These are phyloP conservation scores for Hyphopichia pseudoburtonii DNA, from an alignment of 1,139 yeast species.

Conservation along the genomic window DNA sequence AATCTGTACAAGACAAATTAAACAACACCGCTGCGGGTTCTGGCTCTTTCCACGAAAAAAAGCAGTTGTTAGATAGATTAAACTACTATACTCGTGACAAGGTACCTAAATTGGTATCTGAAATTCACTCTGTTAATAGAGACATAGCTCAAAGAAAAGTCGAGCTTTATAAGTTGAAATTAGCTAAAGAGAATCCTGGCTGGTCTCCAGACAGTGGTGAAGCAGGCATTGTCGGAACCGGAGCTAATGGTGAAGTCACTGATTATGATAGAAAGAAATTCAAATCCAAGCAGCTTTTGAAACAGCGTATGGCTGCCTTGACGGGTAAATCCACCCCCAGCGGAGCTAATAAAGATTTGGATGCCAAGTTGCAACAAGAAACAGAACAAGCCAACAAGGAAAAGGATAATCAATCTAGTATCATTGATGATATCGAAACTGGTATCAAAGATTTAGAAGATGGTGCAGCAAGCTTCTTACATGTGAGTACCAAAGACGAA, in stretches of 20 bases:
- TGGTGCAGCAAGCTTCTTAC: slow-evolving; percentile 52
- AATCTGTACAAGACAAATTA: slow-evolving; percentile 52
- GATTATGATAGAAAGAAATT: slow-evolving; percentile 80
- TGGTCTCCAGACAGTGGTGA: slow-evolving; percentile 52
- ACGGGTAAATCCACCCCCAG: slow-evolving; percentile 63
- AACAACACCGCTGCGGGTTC: slow-evolving; percentile 24
- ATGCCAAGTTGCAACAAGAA: slow-evolving; percentile 56
- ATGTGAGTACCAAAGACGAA: slow-evolving; percentile 44
- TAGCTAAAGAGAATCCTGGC: slow-evolving; percentile 62
- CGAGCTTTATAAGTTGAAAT: slow-evolving; percentile 55
- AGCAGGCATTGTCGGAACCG: slow-evolving; percentile 67
- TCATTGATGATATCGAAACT: slow-evolving; percentile 69
- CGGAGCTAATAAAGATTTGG: slow-evolving; percentile 50
- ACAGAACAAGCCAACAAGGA: slow-evolving; percentile 56
- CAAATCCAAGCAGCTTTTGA: slow-evolving; percentile 71
- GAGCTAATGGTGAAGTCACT: slow-evolving; percentile 81
- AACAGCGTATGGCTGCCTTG: slow-evolving; percentile 86
- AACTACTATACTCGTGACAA: slow-evolving; percentile 57
- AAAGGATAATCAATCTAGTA: slow-evolving; percentile 51
- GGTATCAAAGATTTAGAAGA: slow-evolving; percentile 73
- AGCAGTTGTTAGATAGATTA: slow-evolving; percentile 48
- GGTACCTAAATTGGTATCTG: slow-evolving; percentile 66
- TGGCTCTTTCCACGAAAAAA: slow-evolving; percentile 40
- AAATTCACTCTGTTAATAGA: slow-evolving; percentile 61
- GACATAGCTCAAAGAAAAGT: slow-evolving; percentile 69